Conservation (phyloP, 2,329 filamentous ascomycete species). For the Sporothrix pallida region DNA sequence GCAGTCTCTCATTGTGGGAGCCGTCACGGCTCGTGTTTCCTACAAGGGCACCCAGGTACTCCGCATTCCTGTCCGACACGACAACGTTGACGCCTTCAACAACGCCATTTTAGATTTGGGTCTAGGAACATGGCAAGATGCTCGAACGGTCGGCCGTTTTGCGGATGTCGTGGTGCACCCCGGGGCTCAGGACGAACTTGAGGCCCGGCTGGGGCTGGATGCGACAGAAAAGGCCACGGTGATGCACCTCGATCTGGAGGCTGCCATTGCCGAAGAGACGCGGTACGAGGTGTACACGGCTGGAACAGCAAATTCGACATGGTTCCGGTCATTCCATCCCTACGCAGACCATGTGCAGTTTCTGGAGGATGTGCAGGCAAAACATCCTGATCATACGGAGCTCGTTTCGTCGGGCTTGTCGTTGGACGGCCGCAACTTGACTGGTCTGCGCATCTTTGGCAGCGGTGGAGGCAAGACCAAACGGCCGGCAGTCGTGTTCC, state of each 20-base stretch:
- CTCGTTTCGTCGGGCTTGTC: slow-evolving; percentile 55
- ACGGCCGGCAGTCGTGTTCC: slow-evolving; percentile 59
- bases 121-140: slow-evolving; percentile 49
- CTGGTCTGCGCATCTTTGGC: slow-evolving; percentile 63
- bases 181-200: slow-evolving; percentile 45
- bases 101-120: slow-evolving; percentile 44
- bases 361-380: slow-evolving; percentile 53
- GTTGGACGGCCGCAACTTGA: slow-evolving; percentile 58
- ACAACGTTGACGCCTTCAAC: slow-evolving; percentile 44
- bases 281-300: slow-evolving; percentile 42
- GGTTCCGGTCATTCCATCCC: slow-evolving; percentile 60
- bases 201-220: slow-evolving; percentile 40
- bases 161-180: slow-evolving; percentile 53
- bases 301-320: slow-evolving; percentile 47
- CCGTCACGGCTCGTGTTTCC: neutral
- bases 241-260: slow-evolving; percentile 51
- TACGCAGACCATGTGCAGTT: slow-evolving; percentile 59
- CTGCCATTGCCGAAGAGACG: slow-evolving; percentile 47
- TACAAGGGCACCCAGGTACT: slow-evolving; percentile 55
- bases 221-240: slow-evolving; percentile 40
- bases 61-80: slow-evolving; percentile 48
- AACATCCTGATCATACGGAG: slow-evolving; percentile 55
- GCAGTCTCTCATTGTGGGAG: neutral
- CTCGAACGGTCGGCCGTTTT: slow-evolving; percentile 45
- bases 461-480: slow-evolving; percentile 43